Conservation (phyloP, 2,329 filamentous ascomycete species). For the Didymella sp. region DNA sequence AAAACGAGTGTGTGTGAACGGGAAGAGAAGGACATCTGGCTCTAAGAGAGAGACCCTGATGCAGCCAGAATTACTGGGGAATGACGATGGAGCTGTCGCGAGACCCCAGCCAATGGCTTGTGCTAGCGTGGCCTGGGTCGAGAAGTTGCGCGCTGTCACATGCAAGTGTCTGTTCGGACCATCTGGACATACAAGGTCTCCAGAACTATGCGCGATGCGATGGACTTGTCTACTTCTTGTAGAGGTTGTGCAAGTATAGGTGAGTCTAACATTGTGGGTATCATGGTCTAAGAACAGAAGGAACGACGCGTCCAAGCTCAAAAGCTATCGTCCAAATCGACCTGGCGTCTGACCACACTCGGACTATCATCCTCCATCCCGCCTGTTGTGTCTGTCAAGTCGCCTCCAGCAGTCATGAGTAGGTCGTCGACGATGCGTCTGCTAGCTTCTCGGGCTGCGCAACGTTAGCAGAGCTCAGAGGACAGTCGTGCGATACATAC, state of each 20-base stretch:
- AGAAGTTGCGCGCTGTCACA: slow-evolving; percentile 14
- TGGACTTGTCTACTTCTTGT: background rate
- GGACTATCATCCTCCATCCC: slow-evolving; percentile 56
- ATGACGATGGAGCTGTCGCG: slow-evolving; percentile 39
- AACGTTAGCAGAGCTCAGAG: slow-evolving; percentile 14
- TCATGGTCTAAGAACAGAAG: slow-evolving; percentile 14
- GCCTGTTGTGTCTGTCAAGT: slow-evolving; percentile 56
- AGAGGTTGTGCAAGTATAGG: background rate
- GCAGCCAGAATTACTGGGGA: slow-evolving; percentile 25
- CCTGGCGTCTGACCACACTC: slow-evolving; percentile 55
- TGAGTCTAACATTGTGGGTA: slow-evolving; percentile 10
- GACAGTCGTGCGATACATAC: slow-evolving; percentile 54
- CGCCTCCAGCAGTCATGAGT: slow-evolving; percentile 74
- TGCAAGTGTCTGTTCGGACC: slow-evolving; percentile 6
- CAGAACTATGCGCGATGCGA: background rate
- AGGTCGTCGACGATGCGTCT: slow-evolving; percentile 82
- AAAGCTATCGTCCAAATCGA: slow-evolving; percentile 58
- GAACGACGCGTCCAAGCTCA: slow-evolving; percentile 25
- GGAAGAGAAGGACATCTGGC: slow-evolving; percentile 11
- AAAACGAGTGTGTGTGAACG: background rate
- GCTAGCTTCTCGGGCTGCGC: slow-evolving; percentile 76
- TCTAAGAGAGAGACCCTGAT: slow-evolving; percentile 9
- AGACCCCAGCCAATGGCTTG: slow-evolving; percentile 17
- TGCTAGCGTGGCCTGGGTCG: slow-evolving; percentile 22
- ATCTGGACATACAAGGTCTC: background rate